Evolutionary conservation across 495 filamentous ascomycete genomes (phyloP).

Genomic region (Cryomyces antarcticus): DNA sequence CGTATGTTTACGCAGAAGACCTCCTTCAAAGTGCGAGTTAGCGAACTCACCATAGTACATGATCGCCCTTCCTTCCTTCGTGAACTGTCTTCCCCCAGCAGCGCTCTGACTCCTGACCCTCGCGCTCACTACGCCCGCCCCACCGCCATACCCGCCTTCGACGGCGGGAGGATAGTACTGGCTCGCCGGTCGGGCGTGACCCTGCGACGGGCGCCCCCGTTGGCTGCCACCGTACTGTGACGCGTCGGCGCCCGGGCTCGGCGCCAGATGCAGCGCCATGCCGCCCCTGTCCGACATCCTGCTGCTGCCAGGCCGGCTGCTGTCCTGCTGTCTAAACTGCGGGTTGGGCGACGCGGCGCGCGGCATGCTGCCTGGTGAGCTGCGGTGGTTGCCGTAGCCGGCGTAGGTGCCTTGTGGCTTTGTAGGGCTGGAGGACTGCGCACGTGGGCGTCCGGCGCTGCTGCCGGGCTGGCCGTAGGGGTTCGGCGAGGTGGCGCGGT

Average conservation of each 20-base stretch:
- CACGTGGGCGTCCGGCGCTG: conserved; percentile 9
- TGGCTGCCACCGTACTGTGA: conserved; percentile 19
- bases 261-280: conserved; percentile 68
- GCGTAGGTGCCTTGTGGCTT: conserved; percentile 36
- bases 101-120: conserved; percentile 65
- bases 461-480: conserved; percentile 3
- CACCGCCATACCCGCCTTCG: conserved; percentile 10
- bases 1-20: no score
- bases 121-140: conserved; percentile 19
- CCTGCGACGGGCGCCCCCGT: conserved; percentile 3
- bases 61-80: conserved; percentile 69
- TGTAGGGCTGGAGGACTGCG: conserved; percentile 24
- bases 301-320: conserved; percentile 38
- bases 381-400: conserved; percentile 32
- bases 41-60: conserved; percentile 72
- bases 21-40: background rate
- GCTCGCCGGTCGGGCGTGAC: conserved; percentile 11
- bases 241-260: conserved; percentile 7
- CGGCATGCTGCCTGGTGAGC: conserved; percentile 11
- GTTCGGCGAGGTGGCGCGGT: conserved; percentile 10
- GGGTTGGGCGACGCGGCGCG: conserved; percentile 14
- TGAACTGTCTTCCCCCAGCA: conserved; percentile 52
- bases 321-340: conserved; percentile 3
- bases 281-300: conserved; percentile 20
- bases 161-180: conserved; percentile 44